phyloP scores from a whole-genome alignment of 139 green algal genomes.

The Gonium pectorale region DNA sequence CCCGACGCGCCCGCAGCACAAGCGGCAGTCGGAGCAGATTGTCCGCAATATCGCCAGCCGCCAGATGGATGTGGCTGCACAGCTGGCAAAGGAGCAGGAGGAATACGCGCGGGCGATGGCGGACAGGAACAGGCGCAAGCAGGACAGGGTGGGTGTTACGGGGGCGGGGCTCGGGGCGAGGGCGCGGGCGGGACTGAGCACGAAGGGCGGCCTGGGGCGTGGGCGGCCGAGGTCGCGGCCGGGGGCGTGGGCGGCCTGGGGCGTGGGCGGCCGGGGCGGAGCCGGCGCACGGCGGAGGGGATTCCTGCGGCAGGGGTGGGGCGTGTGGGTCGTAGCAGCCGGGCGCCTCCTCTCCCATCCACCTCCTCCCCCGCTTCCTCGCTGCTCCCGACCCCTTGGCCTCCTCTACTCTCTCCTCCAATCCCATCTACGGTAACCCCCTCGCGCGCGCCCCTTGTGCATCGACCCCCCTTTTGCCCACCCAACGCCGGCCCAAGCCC shows the following conservation, averaged over 20 bases:
- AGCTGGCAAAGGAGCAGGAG: conserved; percentile 66
- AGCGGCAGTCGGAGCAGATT: conserved; percentile 43
- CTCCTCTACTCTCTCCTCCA: background rate
- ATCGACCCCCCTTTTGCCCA: too few relatives aligned
- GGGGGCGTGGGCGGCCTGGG: too few relatives aligned
- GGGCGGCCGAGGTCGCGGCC: too few relatives aligned
- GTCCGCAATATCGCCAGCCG: conserved; percentile 45
- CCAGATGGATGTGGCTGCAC: conserved; percentile 48
- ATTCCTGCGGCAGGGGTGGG: too few relatives aligned
- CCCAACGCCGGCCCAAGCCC: too few relatives aligned
- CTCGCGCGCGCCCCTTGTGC: background rate
- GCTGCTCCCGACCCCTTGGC: background rate
- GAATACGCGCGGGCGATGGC: conserved; percentile 39
- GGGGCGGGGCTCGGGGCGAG: too few relatives aligned
- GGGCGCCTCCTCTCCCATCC: too few relatives aligned
- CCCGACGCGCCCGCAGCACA: background rate
- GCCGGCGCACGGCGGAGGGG: too few relatives aligned
- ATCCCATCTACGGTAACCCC: background rate
- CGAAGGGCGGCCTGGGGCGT: too few relatives aligned
- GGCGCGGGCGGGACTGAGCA: too few relatives aligned
- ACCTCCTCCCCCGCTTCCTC: background rate
- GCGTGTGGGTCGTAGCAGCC: too few relatives aligned
- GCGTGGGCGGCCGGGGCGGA: too few relatives aligned
- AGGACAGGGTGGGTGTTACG: conserved; percentile 3
- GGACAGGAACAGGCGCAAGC: conserved; percentile 11